Evolutionary conservation across 805 yeast genomes (phyloP).

Genomic region (Sungouiozyma ichnusensis): DNA sequence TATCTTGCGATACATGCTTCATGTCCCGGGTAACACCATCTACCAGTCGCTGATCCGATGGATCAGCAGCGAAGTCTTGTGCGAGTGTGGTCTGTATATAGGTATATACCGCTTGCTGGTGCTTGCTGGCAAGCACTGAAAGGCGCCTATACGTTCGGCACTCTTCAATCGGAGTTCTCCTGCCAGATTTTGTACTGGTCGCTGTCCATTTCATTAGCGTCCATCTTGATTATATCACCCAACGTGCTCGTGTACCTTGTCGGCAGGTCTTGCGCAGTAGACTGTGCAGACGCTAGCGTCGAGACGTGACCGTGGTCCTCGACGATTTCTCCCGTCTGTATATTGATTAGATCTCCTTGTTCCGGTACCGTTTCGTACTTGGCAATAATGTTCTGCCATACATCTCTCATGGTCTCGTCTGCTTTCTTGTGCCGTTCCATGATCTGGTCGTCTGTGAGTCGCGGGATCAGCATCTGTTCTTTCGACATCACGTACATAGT

Average conservation of each 20-base stretch:
- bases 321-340: constrained; percentile 50
- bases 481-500: constrained; percentile 24
- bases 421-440: constrained; percentile 27
- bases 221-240: constrained; percentile 4
- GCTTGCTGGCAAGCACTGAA: no score
- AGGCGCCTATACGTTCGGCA: no score
- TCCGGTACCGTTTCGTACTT: constrained; percentile 42
- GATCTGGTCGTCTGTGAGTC: constrained; percentile 26
- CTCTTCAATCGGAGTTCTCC: background rate
- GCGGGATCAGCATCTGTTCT: constrained; percentile 24
- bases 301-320: constrained; percentile 62
- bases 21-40: background rate
- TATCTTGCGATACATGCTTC: background rate
- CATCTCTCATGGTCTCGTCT: constrained; percentile 26
- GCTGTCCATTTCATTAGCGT: constrained; percentile 1
- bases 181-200: background rate
- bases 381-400: constrained; percentile 44
- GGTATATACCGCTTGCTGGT: no score
- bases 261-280: constrained; percentile 10
- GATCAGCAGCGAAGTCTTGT: no score
- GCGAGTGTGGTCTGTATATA: no score
- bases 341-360: constrained; percentile 57
- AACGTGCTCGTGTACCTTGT: constrained; percentile 18
- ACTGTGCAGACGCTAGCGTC: constrained; percentile 30
- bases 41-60: no score